Percentiles rank a stretch among this genome's conserved stretches.
These are phyloP conservation scores for Penicillium bialowiezense DNA, from an alignment of 495 filamentous ascomycete species.

Conservation along the genomic window DNA sequence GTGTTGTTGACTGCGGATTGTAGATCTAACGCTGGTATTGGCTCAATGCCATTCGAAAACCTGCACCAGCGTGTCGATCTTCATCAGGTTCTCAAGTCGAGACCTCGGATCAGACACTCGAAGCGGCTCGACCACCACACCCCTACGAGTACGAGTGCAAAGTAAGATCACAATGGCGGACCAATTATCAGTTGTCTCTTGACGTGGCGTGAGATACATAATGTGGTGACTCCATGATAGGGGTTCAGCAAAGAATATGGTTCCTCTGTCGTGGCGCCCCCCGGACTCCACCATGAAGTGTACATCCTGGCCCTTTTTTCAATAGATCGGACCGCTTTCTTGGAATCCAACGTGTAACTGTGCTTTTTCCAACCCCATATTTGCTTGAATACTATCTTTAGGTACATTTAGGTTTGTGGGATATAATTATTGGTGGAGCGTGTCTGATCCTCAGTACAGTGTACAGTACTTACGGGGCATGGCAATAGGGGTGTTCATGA, in stretches of 20 bases:
- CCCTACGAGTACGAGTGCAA: too few species aligned
- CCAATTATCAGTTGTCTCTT: conserved; percentile 1
- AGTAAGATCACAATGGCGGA: too few species aligned
- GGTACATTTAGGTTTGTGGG: not conserved
- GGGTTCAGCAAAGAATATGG: conserved; percentile 8
- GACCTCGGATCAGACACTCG: conserved; percentile 5
- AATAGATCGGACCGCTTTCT: conserved; percentile 7
- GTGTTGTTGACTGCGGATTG: not conserved
- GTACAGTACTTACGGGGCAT: not conserved
- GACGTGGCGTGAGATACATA: not conserved
- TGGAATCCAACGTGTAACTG: not conserved
- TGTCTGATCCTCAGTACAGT: conserved; percentile 1
- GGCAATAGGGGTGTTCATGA: conserved; percentile 6
- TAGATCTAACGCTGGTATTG: not conserved
- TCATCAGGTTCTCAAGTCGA: conserved; percentile 10
- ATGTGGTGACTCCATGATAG: conserved; percentile 18
- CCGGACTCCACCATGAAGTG: conserved; percentile 22
- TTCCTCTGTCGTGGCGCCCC: conserved; percentile 18
- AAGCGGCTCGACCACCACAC: conserved; percentile 10
- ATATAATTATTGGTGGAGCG: conserved; percentile 11
- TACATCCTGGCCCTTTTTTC: conserved; percentile 14
- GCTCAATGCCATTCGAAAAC: not conserved
- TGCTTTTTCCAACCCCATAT: conserved; percentile 7
- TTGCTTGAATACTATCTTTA: conserved; percentile 13
- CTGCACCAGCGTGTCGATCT: conserved; percentile 4